Evolutionary conservation across 257 asterid genomes (phyloP).

Genomic region (Solanum corneliomulleri): DNA sequence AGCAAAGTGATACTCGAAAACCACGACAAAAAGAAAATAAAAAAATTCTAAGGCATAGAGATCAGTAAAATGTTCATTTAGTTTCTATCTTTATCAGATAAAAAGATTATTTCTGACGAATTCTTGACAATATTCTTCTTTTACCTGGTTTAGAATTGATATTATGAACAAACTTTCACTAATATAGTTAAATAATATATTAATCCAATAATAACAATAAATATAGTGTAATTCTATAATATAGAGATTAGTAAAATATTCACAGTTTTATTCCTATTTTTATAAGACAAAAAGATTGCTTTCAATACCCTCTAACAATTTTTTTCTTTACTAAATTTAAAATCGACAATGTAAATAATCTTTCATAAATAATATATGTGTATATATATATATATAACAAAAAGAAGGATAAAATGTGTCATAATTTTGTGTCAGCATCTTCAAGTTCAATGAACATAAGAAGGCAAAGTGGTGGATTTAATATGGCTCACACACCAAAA

Average conservation of each 20-base stretch:
- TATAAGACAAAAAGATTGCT: accelerated
- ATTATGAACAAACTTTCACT: background rate
- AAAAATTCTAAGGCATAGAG: background rate
- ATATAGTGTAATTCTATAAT: too few relatives aligned
- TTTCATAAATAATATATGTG: background rate
- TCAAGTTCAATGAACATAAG: background rate
- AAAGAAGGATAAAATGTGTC: background rate
- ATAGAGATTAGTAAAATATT: too few relatives aligned
- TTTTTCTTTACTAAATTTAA: background rate
- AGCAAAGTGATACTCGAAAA: too few relatives aligned
- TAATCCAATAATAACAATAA: background rate
- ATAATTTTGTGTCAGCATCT: background rate
- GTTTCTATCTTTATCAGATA: background rate
- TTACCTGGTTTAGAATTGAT: accelerated
- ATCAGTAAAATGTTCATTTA: accelerated
- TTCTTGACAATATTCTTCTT: accelerated
- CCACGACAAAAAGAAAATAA: background rate
- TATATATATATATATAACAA: background rate
- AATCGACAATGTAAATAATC: background rate
- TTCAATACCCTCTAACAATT: background rate
- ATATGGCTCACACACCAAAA: background rate
- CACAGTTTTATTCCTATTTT: too few relatives aligned
- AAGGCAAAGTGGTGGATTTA: background rate
- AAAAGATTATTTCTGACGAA: background rate
- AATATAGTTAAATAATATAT: background rate